Evolutionary conservation across 2,329 filamentous ascomycete species (phyloP).

Genomic region (Grosmannia penicillata): DNA sequence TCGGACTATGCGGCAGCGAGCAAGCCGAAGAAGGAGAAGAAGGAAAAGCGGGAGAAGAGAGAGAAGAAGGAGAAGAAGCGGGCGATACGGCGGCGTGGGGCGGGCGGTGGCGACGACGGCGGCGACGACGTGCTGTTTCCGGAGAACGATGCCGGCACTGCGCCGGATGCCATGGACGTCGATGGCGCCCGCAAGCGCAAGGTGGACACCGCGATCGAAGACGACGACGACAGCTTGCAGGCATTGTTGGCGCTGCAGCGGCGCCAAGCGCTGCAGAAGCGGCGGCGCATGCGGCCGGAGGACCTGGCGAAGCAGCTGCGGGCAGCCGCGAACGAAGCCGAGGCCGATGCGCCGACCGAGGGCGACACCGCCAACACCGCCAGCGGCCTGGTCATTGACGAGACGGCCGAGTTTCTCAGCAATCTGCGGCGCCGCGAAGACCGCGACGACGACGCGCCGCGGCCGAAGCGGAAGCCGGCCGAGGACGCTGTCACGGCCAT

Average conservation of each 20-base stretch:
- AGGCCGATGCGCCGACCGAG: background rate
- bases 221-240: conserved; percentile 85
- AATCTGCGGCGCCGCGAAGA: conserved; percentile 58
- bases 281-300: conserved; percentile 73
- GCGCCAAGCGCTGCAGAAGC: conserved; percentile 73
- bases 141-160: conserved; percentile 16
- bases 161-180: conserved; percentile 19
- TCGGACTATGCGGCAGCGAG: conserved; percentile 87
- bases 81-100: conserved; percentile 48
- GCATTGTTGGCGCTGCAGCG: conserved; percentile 72
- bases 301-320: conserved; percentile 74
- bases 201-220: conserved; percentile 43
- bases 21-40: conserved; percentile 87
- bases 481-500: conserved; percentile 23
- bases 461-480: conserved; percentile 15
- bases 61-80: conserved; percentile 65
- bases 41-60: conserved; percentile 54
- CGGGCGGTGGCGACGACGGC: conserved; percentile 27
- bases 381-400: conserved; percentile 75
- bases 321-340: conserved; percentile 32
- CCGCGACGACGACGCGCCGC: conserved; percentile 38
- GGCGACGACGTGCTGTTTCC: conserved; percentile 44
- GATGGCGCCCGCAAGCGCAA: conserved; percentile 47
- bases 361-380: conserved; percentile 21
- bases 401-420: conserved; percentile 88